Conservation (phyloP, 2,329 filamentous ascomycete genomes). For the Alternaria sp. region DNA sequence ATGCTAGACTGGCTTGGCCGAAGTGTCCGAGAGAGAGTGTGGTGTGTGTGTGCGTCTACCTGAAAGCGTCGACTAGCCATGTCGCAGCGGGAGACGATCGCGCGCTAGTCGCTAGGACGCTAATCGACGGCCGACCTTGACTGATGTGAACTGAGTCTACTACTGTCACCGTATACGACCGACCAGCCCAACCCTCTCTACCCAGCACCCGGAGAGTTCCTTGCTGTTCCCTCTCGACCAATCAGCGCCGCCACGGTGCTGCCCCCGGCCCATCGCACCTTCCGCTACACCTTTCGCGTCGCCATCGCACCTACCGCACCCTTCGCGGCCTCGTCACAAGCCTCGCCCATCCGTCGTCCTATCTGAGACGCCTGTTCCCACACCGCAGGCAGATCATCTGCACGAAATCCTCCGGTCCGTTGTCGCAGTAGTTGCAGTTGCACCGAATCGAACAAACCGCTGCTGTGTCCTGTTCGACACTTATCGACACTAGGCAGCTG, state of each 20-base stretch:
- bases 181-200: background rate
- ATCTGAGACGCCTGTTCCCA: constrained; percentile 45
- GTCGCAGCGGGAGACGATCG: constrained; percentile 31
- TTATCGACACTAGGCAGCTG: constrained; percentile 19
- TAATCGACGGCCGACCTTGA: background rate
- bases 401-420: constrained; percentile 59
- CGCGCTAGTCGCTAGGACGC: constrained; percentile 19
- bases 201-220: background rate
- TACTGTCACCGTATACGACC: background rate
- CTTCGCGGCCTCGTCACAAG: constrained; percentile 44
- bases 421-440: constrained; percentile 29
- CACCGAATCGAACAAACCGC: constrained; percentile 10
- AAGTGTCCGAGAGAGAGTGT: background rate
- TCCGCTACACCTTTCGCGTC: constrained; percentile 2
- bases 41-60: constrained; percentile 5
- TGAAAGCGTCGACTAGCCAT: constrained; percentile 3
- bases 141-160: background rate
- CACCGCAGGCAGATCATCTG: constrained; percentile 59
- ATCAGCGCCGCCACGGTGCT: constrained; percentile 38
- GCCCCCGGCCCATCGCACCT: constrained; percentile 10
- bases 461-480: background rate
- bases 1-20: constrained; percentile 5
- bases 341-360: constrained; percentile 41
- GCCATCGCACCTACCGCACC: constrained; percentile 21
- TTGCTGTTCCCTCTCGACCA: constrained; percentile 28